These are phyloP conservation scores for Penicillium sp. DNA, from an alignment of 2,329 filamentous ascomycete species.

Conservation along the genomic window DNA sequence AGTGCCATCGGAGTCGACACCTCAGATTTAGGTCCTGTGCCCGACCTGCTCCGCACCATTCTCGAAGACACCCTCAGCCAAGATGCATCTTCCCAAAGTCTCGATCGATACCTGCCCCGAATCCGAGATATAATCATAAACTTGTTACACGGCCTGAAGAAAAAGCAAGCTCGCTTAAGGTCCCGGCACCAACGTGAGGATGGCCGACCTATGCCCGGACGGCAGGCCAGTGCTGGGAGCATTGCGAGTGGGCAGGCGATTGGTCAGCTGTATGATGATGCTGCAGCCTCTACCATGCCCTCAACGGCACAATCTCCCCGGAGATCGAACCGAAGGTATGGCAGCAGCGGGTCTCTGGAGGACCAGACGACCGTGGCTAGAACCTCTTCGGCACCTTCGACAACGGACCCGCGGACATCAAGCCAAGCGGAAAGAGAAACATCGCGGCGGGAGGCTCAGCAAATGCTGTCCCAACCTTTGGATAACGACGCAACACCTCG, in stretches of 20 bases:
- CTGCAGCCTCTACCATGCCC: slow-evolving; percentile 25
- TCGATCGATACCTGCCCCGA: slow-evolving; percentile 87
- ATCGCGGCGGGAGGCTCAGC: slow-evolving; percentile 39
- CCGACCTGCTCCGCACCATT: slow-evolving; percentile 82
- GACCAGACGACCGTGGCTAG: slow-evolving; percentile 31
- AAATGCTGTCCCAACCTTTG: slow-evolving; percentile 53
- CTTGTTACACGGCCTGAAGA: slow-evolving; percentile 88
- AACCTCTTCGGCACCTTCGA: slow-evolving; percentile 28
- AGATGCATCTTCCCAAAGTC: slow-evolving; percentile 86
- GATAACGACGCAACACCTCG: slow-evolving; percentile 50
- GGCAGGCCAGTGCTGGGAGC: slow-evolving; percentile 49
- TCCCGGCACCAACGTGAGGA: slow-evolving; percentile 54
- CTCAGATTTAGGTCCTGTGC: slow-evolving; percentile 87
- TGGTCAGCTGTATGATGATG: slow-evolving; percentile 46
- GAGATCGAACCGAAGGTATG: slow-evolving; percentile 36
- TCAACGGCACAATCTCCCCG: slow-evolving; percentile 32
- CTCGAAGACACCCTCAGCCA: slow-evolving; percentile 95
- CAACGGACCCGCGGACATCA: slow-evolving; percentile 26
- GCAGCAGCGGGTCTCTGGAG: slow-evolving; percentile 39
- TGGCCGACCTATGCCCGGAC: slow-evolving; percentile 37
- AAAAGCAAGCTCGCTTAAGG: slow-evolving; percentile 86
- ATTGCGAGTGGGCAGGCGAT: slow-evolving; percentile 44
- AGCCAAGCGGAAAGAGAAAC: slow-evolving; percentile 41
- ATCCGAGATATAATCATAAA: slow-evolving; percentile 99
- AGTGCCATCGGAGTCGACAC: slow-evolving; percentile 96